phyloP scores from a whole-genome alignment of 2,329 filamentous ascomycete species.

The Trichoderma asperellum region DNA sequence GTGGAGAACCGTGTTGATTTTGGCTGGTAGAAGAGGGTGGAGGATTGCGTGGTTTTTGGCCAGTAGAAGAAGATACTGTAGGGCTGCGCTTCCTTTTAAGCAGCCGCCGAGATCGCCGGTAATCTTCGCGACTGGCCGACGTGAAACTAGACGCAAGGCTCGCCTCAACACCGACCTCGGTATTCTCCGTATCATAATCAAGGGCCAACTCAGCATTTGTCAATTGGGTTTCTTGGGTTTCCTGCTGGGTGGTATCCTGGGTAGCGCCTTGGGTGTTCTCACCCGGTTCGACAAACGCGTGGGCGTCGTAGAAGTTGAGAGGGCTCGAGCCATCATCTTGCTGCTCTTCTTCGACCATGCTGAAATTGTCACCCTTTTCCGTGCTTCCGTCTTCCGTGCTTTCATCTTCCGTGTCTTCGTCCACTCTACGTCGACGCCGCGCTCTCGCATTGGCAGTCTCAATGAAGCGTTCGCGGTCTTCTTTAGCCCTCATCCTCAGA shows the following conservation, averaged over 20 bases:
- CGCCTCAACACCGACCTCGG: background rate
- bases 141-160: background rate
- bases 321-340: no score
- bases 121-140: background rate
- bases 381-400: background rate
- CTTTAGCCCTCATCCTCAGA: background rate
- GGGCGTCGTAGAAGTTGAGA: no score
- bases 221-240: background rate
- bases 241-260: no score
- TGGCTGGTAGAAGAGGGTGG: background rate
- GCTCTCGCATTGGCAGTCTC: background rate
- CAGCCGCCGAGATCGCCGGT: background rate
- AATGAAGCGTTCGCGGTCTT: background rate
- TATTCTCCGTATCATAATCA: background rate
- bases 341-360: no score
- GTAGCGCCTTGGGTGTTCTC: no score
- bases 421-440: background rate
- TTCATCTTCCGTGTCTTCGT: background rate
- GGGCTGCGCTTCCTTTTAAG: background rate
- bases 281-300: no score
- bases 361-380: no score
- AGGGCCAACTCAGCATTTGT: background rate
- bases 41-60: background rate
- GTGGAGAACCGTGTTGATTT: background rate
- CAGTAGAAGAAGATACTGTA: no score